phyloP scores from a whole-genome alignment of 2,329 filamentous ascomycete species.

The Penicillium sp. region DNA sequence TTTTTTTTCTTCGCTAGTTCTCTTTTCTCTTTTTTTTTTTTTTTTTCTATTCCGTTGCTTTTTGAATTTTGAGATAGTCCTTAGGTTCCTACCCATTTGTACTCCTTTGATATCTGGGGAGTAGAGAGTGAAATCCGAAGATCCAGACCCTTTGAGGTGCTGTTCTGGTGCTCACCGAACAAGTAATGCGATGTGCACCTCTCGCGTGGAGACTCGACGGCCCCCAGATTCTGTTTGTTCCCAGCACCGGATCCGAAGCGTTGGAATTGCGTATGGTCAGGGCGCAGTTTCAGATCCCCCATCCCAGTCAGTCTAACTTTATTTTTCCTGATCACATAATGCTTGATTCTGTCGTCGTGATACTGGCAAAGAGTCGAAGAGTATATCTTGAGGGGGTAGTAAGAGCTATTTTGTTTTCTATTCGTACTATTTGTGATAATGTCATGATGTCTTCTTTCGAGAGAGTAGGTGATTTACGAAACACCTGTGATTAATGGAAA shows the following conservation, averaged over 20 bases:
- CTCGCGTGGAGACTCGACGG: neutral
- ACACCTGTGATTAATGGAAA: neutral
- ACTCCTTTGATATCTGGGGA: neutral
- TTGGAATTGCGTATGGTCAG: slow-evolving; percentile 7
- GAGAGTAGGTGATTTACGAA: neutral
- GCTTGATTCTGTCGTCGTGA: neutral
- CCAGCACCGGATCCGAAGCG: neutral
- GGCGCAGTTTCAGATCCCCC: slow-evolving; percentile 23
- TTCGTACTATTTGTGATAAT: no score
- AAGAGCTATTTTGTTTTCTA: no score
- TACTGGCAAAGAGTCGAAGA: neutral
- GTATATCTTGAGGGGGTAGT: neutral
- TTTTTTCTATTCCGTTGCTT: neutral
- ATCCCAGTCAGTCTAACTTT: slow-evolving; percentile 20
- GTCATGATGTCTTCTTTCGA: neutral
- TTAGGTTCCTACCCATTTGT: neutral
- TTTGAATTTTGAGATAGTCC: slow-evolving; percentile 1
- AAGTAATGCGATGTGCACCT: neutral
- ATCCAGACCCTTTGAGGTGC: neutral
- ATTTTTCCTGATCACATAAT: slow-evolving; percentile 13
- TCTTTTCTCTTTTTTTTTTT: slow-evolving; percentile 8
- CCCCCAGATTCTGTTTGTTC: neutral
- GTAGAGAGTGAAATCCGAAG: slow-evolving; percentile 1
- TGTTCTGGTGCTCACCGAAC: neutral
- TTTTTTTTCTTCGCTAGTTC: neutral